Evolutionary conservation across 2,329 filamentous ascomycete genomes (phyloP).

Genomic region (Dactylonectria macrodidyma): DNA sequence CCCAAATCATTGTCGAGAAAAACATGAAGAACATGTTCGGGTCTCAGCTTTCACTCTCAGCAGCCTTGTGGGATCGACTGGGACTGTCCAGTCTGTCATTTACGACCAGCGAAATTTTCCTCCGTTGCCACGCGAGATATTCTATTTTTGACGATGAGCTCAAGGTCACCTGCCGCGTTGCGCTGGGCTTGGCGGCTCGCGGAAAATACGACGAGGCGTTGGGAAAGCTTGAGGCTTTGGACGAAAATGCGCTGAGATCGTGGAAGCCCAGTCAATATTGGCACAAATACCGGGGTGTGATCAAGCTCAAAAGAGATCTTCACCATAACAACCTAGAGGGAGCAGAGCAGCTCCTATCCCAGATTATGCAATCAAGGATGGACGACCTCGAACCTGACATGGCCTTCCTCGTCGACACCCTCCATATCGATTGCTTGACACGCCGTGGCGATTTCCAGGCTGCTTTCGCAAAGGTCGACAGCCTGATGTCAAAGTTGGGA

Average conservation of each 20-base stretch:
- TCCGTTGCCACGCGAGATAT: conserved; percentile 76
- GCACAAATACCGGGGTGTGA: conserved; percentile 75
- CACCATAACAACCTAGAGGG: conserved; percentile 68
- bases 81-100: conserved; percentile 72
- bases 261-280: conserved; percentile 85
- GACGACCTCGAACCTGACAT: conserved; percentile 69
- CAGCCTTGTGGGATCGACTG: conserved; percentile 82
- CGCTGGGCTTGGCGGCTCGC: conserved; percentile 70
- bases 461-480: conserved; percentile 65
- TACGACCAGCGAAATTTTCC: conserved; percentile 79
- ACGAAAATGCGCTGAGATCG: conserved; percentile 75
- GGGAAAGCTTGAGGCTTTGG: conserved; percentile 59
- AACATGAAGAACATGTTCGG: conserved; percentile 82
- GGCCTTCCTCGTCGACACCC: conserved; percentile 64
- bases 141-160: conserved; percentile 82
- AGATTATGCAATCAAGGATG: conserved; percentile 66
- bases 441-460: conserved; percentile 63
- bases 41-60: conserved; percentile 79
- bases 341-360: conserved; percentile 65
- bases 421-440: conserved; percentile 67
- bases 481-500: conserved; percentile 57
- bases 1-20: conserved; percentile 84
- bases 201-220: conserved; percentile 81
- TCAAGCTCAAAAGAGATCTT: conserved; percentile 76
- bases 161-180: conserved; percentile 79